phyloP scores from a whole-genome alignment of 108 stramenopile species.

The Schizochytrium sp. region DNA sequence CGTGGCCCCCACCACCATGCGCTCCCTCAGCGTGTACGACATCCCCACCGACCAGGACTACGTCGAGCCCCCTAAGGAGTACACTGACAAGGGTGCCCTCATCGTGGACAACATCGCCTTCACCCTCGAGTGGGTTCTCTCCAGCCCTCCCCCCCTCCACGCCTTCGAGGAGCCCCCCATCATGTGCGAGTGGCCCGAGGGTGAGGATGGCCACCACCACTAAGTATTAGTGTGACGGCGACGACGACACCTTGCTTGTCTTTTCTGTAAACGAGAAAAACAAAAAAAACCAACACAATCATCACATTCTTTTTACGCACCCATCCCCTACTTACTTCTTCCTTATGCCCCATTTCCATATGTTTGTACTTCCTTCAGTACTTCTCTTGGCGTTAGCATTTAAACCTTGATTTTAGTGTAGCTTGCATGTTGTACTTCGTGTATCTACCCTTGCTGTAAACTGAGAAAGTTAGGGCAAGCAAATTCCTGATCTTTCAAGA shows the following conservation, averaged over 20 bases:
- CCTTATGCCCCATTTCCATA: too few species aligned
- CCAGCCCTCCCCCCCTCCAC: slow-evolving; percentile 93
- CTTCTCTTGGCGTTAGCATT: too few species aligned
- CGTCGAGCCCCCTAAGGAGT: slow-evolving; percentile 60
- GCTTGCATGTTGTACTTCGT: too few species aligned
- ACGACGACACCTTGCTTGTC: not conserved
- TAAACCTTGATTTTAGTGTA: too few species aligned
- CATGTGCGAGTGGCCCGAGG: slow-evolving; percentile 83
- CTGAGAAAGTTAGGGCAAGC: too few species aligned
- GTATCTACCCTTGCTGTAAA: too few species aligned
- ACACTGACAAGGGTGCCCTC: slow-evolving; percentile 69
- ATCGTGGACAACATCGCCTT: slow-evolving; percentile 89
- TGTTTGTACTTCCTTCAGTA: too few species aligned
- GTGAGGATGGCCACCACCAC: slow-evolving; percentile 58
- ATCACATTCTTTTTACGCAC: not conserved
- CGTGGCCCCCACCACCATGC: not conserved
- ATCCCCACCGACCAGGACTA: slow-evolving; percentile 58
- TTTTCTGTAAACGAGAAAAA: slow-evolving; percentile 43
- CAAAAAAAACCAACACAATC: not conserved
- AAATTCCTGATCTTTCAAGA: too few species aligned
- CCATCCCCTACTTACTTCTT: too few species aligned
- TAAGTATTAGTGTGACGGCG: not conserved
- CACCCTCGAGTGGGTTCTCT: slow-evolving; percentile 94
- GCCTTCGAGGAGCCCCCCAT: slow-evolving; percentile 97
- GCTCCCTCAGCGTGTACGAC: slow-evolving; percentile 33